phyloP scores from a whole-genome alignment of 2,329 filamentous ascomycete genomes.

The Penicillium digitatum region DNA sequence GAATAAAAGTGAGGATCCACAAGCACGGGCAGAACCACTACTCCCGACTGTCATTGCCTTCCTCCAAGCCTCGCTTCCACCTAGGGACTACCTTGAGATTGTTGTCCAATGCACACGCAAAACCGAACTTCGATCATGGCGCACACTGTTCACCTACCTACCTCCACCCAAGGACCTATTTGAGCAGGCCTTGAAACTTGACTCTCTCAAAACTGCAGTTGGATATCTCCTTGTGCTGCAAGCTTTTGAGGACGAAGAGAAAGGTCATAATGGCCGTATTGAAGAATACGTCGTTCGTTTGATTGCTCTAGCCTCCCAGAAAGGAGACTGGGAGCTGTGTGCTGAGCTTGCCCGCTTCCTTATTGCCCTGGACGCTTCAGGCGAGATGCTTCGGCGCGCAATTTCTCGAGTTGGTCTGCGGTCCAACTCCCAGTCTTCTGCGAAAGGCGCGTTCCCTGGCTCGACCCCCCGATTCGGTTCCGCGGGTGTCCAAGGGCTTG shows the following conservation, averaged over 20 bases:
- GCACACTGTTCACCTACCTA: constrained; percentile 84
- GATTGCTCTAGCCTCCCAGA: constrained; percentile 72
- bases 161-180: constrained; percentile 89
- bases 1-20: constrained; percentile 26
- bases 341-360: constrained; percentile 93
- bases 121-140: constrained; percentile 92
- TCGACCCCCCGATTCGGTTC: constrained; percentile 20
- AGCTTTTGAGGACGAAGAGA: constrained; percentile 59
- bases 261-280: constrained; percentile 51
- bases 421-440: constrained; percentile 6
- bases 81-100: constrained; percentile 75
- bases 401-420: constrained; percentile 41
- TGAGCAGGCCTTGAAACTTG: constrained; percentile 80
- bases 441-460: constrained; percentile 17
- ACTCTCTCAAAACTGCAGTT: constrained; percentile 87
- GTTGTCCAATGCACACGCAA: constrained; percentile 96
- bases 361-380: constrained; percentile 83
- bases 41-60: constrained; percentile 56
- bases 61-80: constrained; percentile 68
- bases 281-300: constrained; percentile 66
- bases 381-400: constrained; percentile 62
- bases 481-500: constrained; percentile 33
- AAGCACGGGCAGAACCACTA: constrained; percentile 31
- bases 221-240: constrained; percentile 95
- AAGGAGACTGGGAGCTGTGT: constrained; percentile 91